Evolutionary conservation across 768 basidiomycete species (phyloP), one percentile per base, ranked within the genome.

Genomic region (Mycena indigotica): DNA sequence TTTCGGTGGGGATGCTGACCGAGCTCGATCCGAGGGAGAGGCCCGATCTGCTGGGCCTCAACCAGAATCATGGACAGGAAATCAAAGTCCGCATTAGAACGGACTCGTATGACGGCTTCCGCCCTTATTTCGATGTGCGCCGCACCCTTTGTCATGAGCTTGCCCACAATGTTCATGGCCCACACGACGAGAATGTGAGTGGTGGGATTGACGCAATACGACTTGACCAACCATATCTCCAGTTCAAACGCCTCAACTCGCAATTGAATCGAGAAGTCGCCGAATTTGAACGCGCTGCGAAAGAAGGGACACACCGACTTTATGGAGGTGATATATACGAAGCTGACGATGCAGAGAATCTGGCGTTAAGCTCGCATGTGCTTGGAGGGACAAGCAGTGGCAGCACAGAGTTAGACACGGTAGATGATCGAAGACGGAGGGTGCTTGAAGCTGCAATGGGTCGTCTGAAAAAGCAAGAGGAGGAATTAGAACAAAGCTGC

Each of bases 231-330:
- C n/a, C n/a, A n/a, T n/a, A n/a, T n/a, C n/a, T n/a, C n/a, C 17
- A 87, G 91, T 92, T 92, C 69, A 91, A 90, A 66, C 79, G 82
- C 57, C 74, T 92, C 4, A 90, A 91, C 67, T 90, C 89, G 1
- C 75, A 82, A 56, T 78, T 91, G 2, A 91, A 90, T 66, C 77
- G 82, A 5, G 89, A 93, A 66, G 87, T 91, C 1, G 77, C 76
- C 1, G 86, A 85, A 62, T 90, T 83, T 52, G 91, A 91, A 66
- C 76, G 77, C 4, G 77, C 81, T 2, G 72, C 71, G 4, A 69
- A 70, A 16, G 72, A 75, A 8, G 85, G 86, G 4, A 82, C 86
- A 0, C 85, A 88, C 65, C 72, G 75, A 51, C 75, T 91, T 2
- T 67, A 69, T 1, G 75, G 72, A 3, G 65, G 63, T 5, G 73